These are phyloP conservation scores for Penicillium egyptiacum DNA, from an alignment of 495 filamentous ascomycete species.

Conservation along the genomic window DNA sequence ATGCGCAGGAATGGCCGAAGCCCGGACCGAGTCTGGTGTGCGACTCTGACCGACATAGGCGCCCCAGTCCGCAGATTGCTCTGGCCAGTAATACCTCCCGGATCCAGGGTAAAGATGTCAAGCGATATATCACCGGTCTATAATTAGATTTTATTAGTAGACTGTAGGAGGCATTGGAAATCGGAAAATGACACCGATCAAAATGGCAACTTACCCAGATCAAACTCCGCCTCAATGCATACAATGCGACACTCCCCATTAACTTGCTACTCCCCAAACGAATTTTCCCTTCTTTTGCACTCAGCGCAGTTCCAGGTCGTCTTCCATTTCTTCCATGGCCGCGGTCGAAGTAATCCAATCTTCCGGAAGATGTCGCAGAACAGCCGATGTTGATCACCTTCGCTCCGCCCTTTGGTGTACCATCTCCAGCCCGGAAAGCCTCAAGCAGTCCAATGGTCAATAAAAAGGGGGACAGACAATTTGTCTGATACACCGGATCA, in stretches of 20 bases:
- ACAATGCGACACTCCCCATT: conserved; percentile 41
- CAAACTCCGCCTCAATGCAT: conserved; percentile 44
- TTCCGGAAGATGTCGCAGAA: conserved; percentile 36
- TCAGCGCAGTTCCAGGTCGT: conserved; percentile 29
- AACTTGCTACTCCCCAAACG: conserved; percentile 47
- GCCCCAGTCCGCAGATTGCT: conserved; percentile 29
- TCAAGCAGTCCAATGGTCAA: conserved; percentile 44
- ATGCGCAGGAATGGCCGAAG: conserved; percentile 40
- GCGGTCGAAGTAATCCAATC: conserved; percentile 40
- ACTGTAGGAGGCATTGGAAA: neutral
- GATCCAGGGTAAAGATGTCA: conserved; percentile 45
- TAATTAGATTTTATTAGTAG: conserved; percentile 4
- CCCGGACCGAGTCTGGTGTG: conserved; percentile 39
- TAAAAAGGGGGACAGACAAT: conserved; percentile 42
- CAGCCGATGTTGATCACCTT: conserved; percentile 46
- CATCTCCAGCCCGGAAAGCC: conserved; percentile 42
- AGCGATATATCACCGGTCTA: conserved; percentile 41
- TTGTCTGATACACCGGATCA: conserved; percentile 46
- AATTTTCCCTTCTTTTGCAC: conserved; percentile 34
- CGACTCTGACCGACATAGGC: conserved; percentile 37
- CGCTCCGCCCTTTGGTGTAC: conserved; percentile 34
- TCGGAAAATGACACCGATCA: conserved; percentile 3
- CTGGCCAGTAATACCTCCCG: conserved; percentile 37
- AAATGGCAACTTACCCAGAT: conserved; percentile 33
- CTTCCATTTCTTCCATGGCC: conserved; percentile 18